A percentile compares a stretch with the other conserved stretches of the same genome.
Conservation (phyloP, 1,139 yeast genomes). For the Taphrina betulina region DNA sequence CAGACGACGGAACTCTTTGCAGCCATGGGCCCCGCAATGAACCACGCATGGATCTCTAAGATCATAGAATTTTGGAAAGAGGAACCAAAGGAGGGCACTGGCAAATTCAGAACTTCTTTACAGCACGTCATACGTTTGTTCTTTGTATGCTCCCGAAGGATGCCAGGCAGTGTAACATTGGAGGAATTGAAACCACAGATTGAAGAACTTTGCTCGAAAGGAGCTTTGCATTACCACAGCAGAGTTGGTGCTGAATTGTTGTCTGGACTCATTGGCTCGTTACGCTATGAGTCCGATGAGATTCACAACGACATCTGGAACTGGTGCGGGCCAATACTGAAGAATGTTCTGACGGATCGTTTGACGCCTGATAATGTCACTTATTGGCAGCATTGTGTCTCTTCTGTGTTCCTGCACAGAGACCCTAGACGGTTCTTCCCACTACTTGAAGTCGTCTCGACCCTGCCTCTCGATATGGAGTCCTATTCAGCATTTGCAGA, state of each 20-base stretch:
- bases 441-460: conserved; percentile 52
- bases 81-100: conserved; percentile 45
- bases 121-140: conserved; percentile 31
- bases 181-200: conserved; percentile 31
- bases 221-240: conserved; percentile 41
- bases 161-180: conserved; percentile 30
- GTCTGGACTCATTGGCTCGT: conserved; percentile 43
- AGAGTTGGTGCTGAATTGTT: conserved; percentile 47
- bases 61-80: conserved; percentile 52
- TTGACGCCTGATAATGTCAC: conserved; percentile 72
- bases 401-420: conserved; percentile 48
- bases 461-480: conserved; percentile 52
- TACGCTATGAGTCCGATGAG: conserved; percentile 38
- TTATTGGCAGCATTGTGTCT: conserved; percentile 74
- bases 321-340: conserved; percentile 55
- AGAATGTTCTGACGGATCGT: conserved; percentile 56
- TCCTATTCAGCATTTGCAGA: conserved; percentile 68
- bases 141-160: conserved; percentile 26
- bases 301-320: conserved; percentile 42
- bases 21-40: conserved; percentile 52
- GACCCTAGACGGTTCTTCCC: conserved; percentile 68
- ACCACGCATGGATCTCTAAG: conserved; percentile 58
- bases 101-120: conserved; percentile 41
- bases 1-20: conserved; percentile 49
- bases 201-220: conserved; percentile 29